Percentiles rank a stretch among this genome's conserved stretches.
Evolutionary conservation across 2,329 filamentous ascomycete genomes (phyloP).

Genomic region (Rhynchosporium agropyri): DNA sequence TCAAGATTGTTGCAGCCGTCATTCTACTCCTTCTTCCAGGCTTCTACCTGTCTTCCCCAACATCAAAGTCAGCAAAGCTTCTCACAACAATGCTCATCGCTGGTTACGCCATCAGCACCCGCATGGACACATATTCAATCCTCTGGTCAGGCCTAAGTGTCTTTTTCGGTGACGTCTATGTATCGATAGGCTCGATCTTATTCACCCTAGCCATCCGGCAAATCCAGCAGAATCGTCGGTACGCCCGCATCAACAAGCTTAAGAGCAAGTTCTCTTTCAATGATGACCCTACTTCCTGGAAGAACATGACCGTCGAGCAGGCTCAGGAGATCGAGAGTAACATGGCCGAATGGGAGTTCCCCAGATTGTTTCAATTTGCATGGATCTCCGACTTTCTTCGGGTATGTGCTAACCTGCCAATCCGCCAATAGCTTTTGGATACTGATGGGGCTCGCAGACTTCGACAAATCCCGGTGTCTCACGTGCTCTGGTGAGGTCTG

Average conservation of each 20-base stretch:
- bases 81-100: background rate
- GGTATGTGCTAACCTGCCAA: constrained; percentile 9
- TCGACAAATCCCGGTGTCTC: constrained; percentile 26
- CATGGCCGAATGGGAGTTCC: constrained; percentile 28
- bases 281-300: constrained; percentile 14
- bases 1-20: background rate
- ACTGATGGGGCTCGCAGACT: constrained; percentile 15
- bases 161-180: background rate
- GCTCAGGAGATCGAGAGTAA: constrained; percentile 28
- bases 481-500: constrained; percentile 23
- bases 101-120: background rate
- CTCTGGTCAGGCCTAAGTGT: background rate
- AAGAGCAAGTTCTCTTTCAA: constrained; percentile 25
- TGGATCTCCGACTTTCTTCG: constrained; percentile 29
- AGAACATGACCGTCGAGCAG: constrained; percentile 23
- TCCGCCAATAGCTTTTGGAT: background rate
- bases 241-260: constrained; percentile 15
- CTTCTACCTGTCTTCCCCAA: constrained; percentile 21
- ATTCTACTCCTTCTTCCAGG: constrained; percentile 13
- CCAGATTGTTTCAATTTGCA: constrained; percentile 24
- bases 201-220: background rate
- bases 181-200: background rate
- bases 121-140: background rate
- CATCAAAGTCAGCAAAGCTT: constrained; percentile 15
- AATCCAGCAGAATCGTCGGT: constrained; percentile 18